phyloP scores from a whole-genome alignment of 495 filamentous ascomycete genomes.

The Oleoguttula mirabilis region DNA sequence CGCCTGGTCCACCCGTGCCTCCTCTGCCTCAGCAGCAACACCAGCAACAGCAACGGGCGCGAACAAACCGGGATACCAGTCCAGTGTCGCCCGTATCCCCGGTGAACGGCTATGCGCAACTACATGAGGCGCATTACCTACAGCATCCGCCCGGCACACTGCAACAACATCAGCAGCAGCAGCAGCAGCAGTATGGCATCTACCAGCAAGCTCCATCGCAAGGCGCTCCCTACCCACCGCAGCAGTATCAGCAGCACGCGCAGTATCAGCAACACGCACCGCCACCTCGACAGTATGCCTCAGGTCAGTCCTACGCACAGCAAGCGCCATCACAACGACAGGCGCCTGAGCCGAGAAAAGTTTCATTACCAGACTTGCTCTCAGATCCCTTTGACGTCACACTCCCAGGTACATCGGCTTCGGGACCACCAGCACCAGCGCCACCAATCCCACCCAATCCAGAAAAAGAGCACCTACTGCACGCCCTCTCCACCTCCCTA shows the following conservation, averaged over 20 bases:
- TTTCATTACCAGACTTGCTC: constrained; percentile 55
- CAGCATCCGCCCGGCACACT: constrained; percentile 7
- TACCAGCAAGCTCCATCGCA: constrained; percentile 9
- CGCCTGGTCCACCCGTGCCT: constrained; percentile 20
- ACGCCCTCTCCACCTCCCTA: constrained; percentile 59
- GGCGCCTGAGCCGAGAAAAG: constrained; percentile 8
- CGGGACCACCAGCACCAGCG: constrained; percentile 40
- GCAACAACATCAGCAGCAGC: constrained; percentile 3
- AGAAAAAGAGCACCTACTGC: constrained; percentile 81
- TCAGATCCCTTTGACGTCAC: constrained; percentile 55
- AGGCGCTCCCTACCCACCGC: constrained; percentile 7
- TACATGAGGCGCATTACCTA: neutral
- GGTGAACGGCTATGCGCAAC: constrained; percentile 4
- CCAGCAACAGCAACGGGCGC: neutral
- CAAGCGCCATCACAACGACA: constrained; percentile 9
- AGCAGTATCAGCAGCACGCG: constrained; percentile 4
- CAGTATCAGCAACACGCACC: constrained; percentile 16
- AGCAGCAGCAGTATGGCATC: neutral
- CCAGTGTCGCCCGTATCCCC: constrained; percentile 19
- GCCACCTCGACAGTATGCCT: constrained; percentile 8
- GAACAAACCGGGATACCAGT: constrained; percentile 1
- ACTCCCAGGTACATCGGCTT: constrained; percentile 36
- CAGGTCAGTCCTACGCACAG: constrained; percentile 3
- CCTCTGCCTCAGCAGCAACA: constrained; percentile 15
- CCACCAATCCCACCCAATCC: constrained; percentile 93